These are phyloP conservation scores for Massarina eburnea DNA, from an alignment of 2,329 filamentous ascomycete genomes.

Conservation along the genomic window DNA sequence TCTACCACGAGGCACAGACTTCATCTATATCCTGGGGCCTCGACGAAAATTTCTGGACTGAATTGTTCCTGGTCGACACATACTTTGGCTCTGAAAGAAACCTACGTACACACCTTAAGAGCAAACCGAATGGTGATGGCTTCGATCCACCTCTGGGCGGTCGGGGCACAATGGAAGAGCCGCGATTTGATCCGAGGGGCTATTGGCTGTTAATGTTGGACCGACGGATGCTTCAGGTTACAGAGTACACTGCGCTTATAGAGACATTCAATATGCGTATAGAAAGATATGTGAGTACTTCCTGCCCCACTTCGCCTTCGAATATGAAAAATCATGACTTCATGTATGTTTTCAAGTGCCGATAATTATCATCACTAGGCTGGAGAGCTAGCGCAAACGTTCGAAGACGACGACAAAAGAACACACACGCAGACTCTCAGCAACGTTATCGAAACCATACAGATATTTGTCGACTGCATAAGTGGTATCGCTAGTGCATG, in stretches of 20 bases:
- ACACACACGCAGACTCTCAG: constrained; percentile 15
- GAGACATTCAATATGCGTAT: constrained; percentile 19
- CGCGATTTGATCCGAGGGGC: constrained; percentile 16
- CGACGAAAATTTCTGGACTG: constrained; percentile 21
- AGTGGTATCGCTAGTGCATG: constrained; percentile 15
- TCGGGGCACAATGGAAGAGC: constrained; percentile 1
- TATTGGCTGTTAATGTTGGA: constrained; percentile 17
- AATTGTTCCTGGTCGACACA: constrained; percentile 18
- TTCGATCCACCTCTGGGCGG: constrained; percentile 16
- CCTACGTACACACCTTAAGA: constrained; percentile 6
- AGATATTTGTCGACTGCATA: constrained; percentile 15
- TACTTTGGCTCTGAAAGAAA: constrained; percentile 20
- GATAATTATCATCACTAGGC: neutral
- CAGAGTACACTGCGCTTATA: constrained; percentile 16
- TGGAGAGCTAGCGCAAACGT: constrained; percentile 1
- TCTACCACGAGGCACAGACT: constrained; percentile 20
- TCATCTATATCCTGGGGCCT: constrained; percentile 19
- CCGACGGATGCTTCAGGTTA: constrained; percentile 9
- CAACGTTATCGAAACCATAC: constrained; percentile 18
- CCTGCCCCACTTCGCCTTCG: neutral
- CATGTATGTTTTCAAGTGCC: neutral
- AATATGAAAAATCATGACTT: neutral
- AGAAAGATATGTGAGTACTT: constrained; percentile 19
- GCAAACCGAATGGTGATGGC: constrained; percentile 3
- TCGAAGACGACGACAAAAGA: constrained; percentile 10